Evolutionary conservation across 306 rosid species (phyloP).

Genomic region (Glycyrrhiza uralensis): DNA sequence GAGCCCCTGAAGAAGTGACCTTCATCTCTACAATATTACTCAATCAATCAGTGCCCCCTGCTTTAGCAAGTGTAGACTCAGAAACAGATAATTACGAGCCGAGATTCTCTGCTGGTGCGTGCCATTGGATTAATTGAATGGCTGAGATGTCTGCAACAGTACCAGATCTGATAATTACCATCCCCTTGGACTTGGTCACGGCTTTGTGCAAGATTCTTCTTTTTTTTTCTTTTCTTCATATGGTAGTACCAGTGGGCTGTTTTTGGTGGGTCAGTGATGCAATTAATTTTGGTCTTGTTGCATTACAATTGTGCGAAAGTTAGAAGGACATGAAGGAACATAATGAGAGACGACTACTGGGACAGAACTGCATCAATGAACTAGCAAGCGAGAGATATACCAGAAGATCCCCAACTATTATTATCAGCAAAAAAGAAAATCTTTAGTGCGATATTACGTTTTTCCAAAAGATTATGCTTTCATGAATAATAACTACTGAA

Average conservation of each 20-base stretch:
- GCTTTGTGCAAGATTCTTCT: neutral
- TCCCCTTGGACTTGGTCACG: no score
- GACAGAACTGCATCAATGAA: slow-evolving; percentile 1
- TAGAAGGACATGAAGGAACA: slow-evolving; percentile 23
- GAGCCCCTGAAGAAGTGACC: no score
- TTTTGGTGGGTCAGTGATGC: slow-evolving; percentile 9
- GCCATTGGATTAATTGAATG: no score
- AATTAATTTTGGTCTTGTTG: neutral
- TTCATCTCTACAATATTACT: no score
- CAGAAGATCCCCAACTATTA: slow-evolving; percentile 2
- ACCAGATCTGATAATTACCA: no score
- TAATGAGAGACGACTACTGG: slow-evolving; percentile 17
- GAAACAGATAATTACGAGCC: no score
- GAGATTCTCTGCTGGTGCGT: no score
- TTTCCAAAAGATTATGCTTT: neutral
- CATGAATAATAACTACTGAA: neutral
- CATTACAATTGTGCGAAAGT: neutral
- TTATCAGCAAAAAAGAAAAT: neutral
- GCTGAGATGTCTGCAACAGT: no score
- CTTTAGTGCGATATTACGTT: neutral
- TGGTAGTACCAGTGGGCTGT: neutral
- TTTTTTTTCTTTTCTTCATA: neutral
- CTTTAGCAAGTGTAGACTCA: no score
- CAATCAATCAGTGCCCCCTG: no score
- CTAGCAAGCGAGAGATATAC: neutral